These are phyloP conservation scores for Rosa multiflora DNA, from an alignment of 306 rosid species.

Conservation along the genomic window DNA sequence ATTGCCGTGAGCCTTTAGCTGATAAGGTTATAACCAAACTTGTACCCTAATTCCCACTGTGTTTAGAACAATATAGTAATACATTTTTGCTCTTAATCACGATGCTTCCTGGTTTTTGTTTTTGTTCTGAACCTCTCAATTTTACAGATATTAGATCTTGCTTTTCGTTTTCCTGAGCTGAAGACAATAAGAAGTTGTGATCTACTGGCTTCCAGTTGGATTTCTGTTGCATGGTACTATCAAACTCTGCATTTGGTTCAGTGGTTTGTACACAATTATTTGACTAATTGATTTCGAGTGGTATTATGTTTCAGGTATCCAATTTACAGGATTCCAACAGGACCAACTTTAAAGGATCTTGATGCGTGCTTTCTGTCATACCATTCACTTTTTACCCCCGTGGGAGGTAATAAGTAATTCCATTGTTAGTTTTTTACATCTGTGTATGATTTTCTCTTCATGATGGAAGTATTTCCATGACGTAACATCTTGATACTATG, in stretches of 20 bases:
- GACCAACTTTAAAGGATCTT: conserved; percentile 86
- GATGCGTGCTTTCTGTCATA: conserved; percentile 92
- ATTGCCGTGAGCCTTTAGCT: conserved; percentile 84
- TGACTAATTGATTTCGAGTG: conserved; percentile 24
- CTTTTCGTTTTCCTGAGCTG: conserved; percentile 64
- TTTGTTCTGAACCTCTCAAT: conserved; percentile 24
- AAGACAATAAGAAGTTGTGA: conserved; percentile 78
- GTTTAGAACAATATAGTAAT: not conserved
- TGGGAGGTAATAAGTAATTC: conserved; percentile 52
- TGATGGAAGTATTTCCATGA: not conserved
- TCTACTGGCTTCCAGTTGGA: conserved; percentile 71
- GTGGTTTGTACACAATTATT: not conserved
- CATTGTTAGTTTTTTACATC: not conserved
- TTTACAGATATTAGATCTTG: conserved; percentile 70
- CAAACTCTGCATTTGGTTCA: conserved; percentile 23
- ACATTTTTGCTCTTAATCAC: not conserved
- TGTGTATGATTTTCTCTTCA: not conserved
- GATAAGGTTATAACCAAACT: conserved; percentile 60
- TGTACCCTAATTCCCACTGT: not conserved
- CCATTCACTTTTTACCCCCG: conserved; percentile 59
- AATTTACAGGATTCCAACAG: conserved; percentile 91
- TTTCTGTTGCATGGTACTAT: conserved; percentile 90
- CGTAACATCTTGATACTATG: not conserved
- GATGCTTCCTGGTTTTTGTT: not conserved
- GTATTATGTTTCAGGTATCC: conserved; percentile 69